These are phyloP conservation scores for Penicillium sp. DNA, from an alignment of 2,329 filamentous ascomycete genomes.

Conservation along the genomic window DNA sequence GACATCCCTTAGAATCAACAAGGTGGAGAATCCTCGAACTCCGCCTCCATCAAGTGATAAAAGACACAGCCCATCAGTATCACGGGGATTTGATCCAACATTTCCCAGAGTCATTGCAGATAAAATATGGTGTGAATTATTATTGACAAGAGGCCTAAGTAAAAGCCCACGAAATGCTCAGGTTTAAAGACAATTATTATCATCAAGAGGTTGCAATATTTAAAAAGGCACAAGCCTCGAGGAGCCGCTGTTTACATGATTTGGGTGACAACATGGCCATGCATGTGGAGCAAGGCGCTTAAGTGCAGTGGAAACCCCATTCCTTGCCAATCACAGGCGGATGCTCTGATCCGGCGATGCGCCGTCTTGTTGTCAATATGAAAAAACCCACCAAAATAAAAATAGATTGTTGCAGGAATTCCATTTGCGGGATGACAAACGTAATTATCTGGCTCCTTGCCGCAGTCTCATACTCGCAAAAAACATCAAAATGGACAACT, in stretches of 20 bases:
- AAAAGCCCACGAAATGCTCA: too few relatives aligned
- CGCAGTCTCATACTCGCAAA: too few relatives aligned
- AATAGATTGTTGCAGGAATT: not conserved
- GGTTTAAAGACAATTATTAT: not conserved
- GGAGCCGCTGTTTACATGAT: not conserved
- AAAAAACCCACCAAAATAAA: not conserved
- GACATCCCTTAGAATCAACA: slow-evolving; percentile 38
- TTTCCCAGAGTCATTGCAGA: not conserved
- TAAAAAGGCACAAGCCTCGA: not conserved
- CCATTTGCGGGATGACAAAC: too few relatives aligned
- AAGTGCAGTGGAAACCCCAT: not conserved
- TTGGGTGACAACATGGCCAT: not conserved
- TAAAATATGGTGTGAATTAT: too few relatives aligned
- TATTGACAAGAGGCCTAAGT: too few relatives aligned
- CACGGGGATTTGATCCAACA: slow-evolving; percentile 3
- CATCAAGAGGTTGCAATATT: too few relatives aligned
- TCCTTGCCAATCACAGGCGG: not conserved
- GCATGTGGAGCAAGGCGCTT: not conserved
- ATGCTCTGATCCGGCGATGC: not conserved
- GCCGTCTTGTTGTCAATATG: not conserved
- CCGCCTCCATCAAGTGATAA: slow-evolving; percentile 42
- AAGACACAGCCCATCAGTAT: slow-evolving; percentile 15
- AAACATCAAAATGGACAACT: too few relatives aligned
- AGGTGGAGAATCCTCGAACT: slow-evolving; percentile 40
- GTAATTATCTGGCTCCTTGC: too few relatives aligned